Percentiles rank a stretch among this genome's conserved stretches.
phyloP scores from a whole-genome alignment of 2,329 filamentous ascomycete genomes.

The Setomelanomma holmii region DNA sequence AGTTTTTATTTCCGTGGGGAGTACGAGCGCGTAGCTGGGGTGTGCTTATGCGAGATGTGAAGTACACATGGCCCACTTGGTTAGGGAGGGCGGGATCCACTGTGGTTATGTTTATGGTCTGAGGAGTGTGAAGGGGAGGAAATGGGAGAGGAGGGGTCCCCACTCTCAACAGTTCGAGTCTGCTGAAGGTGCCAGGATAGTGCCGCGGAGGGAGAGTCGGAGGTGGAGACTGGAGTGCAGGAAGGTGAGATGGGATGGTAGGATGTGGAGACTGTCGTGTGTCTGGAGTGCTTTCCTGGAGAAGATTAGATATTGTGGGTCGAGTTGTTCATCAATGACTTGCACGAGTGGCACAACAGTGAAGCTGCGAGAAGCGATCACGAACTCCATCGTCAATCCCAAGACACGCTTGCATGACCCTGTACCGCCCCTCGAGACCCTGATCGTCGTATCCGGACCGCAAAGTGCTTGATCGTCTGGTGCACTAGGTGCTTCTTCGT shows the following conservation, averaged over 20 bases:
- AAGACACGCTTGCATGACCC: neutral
- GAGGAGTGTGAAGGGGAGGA: conserved; percentile 2
- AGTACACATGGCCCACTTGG: neutral
- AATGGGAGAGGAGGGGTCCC: conserved; percentile 7
- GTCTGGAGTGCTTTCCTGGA: neutral
- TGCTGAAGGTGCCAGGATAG: conserved; percentile 1
- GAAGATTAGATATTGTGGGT: neutral
- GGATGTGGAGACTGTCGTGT: neutral
- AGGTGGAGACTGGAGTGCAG: neutral
- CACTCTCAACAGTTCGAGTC: conserved; percentile 29
- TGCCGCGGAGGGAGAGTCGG: conserved; percentile 1
- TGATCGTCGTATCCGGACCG: conserved; percentile 1
- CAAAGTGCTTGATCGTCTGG: neutral
- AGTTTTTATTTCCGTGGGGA: neutral
- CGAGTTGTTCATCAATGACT: neutral
- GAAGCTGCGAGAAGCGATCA: neutral
- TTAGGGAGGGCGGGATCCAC: neutral
- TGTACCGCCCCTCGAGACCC: conserved; percentile 1
- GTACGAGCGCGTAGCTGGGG: no score
- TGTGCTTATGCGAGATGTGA: neutral
- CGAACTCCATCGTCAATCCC: no score
- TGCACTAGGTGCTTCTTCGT: neutral
- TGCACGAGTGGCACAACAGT: no score
- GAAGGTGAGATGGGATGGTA: neutral
- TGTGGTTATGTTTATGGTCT: neutral